These are phyloP conservation scores for Saccharomyces mikatae DNA, from an alignment of 805 yeast genomes.

Conservation along the genomic window DNA sequence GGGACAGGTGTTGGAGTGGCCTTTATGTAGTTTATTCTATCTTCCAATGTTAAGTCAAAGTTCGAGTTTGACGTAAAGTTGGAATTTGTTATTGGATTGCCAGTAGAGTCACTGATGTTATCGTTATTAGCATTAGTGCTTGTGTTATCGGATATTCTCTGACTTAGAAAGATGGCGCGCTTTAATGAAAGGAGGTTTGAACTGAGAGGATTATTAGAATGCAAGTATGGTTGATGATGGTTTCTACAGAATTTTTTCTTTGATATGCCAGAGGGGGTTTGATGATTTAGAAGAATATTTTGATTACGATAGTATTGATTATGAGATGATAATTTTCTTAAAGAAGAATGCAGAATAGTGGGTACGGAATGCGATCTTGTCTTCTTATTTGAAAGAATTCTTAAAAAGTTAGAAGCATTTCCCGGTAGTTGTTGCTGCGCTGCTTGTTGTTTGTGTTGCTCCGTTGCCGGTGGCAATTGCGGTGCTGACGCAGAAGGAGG, in stretches of 20 bases:
- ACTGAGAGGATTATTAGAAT: not conserved
- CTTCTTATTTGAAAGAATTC: conserved; percentile 12
- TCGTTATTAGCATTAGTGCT: conserved; percentile 1
- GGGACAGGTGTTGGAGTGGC: conserved; percentile 34
- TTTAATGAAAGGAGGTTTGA: not conserved
- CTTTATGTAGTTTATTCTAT: conserved; percentile 18
- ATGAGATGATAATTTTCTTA: conserved; percentile 16
- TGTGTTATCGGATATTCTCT: not conserved
- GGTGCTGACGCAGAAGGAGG: not conserved
- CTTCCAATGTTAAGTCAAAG: conserved; percentile 15
- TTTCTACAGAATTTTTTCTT: not conserved
- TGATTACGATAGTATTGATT: not conserved
- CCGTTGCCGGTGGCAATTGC: not conserved
- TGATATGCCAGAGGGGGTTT: not conserved
- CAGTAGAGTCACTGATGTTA: conserved; percentile 3
- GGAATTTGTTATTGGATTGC: conserved; percentile 3
- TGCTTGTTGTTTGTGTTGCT: not conserved
- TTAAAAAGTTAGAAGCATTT: not conserved
- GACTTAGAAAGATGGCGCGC: not conserved
- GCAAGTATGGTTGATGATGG: not conserved
- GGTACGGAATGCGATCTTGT: conserved; percentile 31
- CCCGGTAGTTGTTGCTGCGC: not conserved
- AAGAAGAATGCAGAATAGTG: conserved; percentile 28
- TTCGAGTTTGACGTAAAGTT: not conserved
- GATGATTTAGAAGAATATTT: not conserved